Base-by-base conservation (phyloP, 495 filamentous ascomycete genomes). In the Immersiella caudata region DNA sequence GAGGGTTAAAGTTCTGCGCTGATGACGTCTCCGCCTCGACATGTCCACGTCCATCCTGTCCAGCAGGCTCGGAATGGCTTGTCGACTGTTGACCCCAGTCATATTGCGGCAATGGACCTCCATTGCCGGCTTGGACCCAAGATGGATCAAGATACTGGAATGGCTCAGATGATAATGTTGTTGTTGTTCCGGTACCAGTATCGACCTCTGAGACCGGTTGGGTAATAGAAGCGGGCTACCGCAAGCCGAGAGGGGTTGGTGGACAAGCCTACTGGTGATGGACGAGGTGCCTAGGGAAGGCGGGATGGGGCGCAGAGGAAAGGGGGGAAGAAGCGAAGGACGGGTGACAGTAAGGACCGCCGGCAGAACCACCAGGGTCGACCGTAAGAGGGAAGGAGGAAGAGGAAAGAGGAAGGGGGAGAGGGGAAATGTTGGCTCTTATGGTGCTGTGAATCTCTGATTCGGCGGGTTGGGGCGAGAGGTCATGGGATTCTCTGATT, bases 351-450 rank as follows among this genome's bases (percentile, higher is more conserved):
- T 54, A 54, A 54, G 50, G 50, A 54, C 50, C 58, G 56, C 27
- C 29, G 8, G 54, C 6, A n/a, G 50, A 67, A 60, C 65, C 58
- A 22, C 65, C 40, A 67, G 65, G 58, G 66, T 50, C 66, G 58
- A 63, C 66, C 66, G n/a, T n/a, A n/a, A n/a, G n/a, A n/a, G n/a
- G n/a, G n/a, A n/a, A n/a, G 66, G 40, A 51, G 40, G 52, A 55
- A 68, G 52, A 27, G 64, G 18, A 56, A 68, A 55, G 40, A 60
- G 55, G 49, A 35, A 64, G 22, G 63, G 59, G 61, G 51, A 57
- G 27, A 60, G 21, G 60, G 46, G 14, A 52, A 5, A 5, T 12
- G 21, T 2, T 14, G 2, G 49, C 21, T 22, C 3, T 52, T 52
- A 3, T 12, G 18, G 5, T 52, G 18, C 21, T 52, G 18, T 2